Evolutionary conservation across 257 asterid genomes (phyloP), one percentile per base, ranked within the genome.

Genomic region (Misopates orontium): DNA sequence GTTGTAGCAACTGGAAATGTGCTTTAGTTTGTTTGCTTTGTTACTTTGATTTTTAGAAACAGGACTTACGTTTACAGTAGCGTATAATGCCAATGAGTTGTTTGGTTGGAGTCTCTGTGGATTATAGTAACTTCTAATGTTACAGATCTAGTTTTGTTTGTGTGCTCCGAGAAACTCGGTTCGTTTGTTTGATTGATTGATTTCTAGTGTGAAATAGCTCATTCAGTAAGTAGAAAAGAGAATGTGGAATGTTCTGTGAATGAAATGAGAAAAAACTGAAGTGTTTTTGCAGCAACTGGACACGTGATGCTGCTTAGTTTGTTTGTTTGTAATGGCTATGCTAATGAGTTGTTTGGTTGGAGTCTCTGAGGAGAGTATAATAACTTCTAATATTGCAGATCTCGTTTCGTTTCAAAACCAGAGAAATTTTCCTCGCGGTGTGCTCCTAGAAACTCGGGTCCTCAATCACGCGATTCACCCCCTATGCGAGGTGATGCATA

Each of bases 401-500:
- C 86, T 70, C 75, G 83, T 25, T 79, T 77, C 51, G 72, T 67
- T 75, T 74, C 91, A 21, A 94, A 87, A 66, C 95, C 78, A 40
- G 95, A 83, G 55, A 94, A 84, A 22, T 88, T 88, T 79, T 88
- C 65, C 78, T 68, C 78, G 0, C 88, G 96, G 2, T 90, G 98
- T 77, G 78, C 77, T 19, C 88, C 87, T 12, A 77, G 91, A 79
- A 79, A 78, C 66, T 62, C 89, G 39, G 99, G 96, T 61, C 98
- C 96, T 39, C 96, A 94, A 75, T 85, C 98, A 42, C 96, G 96
- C 18, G 98, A 90, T 70, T 74, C 95, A 61, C 96, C 99, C 7
- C 99, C 99, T 45, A 86, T 86, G 76, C 80, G 99, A 88, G 99
- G 99, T 94, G 65, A 77, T 63, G 44, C 66, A 62, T 45, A 36